Percentiles rank a stretch among this genome's conserved stretches.
phyloP scores from a whole-genome alignment of 2,329 filamentous ascomycete genomes.

The Alternaria brassicae region DNA sequence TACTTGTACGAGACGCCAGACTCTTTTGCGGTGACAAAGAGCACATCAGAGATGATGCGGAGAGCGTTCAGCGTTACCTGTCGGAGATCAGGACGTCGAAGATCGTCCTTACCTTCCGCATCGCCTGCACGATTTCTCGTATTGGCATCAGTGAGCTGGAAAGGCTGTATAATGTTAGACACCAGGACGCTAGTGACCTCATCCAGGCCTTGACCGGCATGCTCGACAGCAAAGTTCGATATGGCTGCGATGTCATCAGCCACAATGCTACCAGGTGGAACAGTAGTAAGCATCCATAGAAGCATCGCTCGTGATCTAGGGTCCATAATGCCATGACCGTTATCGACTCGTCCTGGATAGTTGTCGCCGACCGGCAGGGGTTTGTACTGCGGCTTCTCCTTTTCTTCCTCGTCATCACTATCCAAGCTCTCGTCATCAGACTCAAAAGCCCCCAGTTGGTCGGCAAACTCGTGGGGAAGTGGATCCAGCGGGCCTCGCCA shows the following conservation, averaged over 20 bases:
- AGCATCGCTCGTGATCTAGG: slow-evolving; percentile 67
- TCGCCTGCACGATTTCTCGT: slow-evolving; percentile 53
- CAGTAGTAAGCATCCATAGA: slow-evolving; percentile 79
- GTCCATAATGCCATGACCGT: slow-evolving; percentile 39
- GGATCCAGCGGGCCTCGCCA: slow-evolving; percentile 79
- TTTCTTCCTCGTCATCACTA: slow-evolving; percentile 75
- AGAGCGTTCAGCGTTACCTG: slow-evolving; percentile 63
- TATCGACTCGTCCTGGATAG: slow-evolving; percentile 37
- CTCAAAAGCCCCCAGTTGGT: slow-evolving; percentile 78
- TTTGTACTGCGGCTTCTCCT: slow-evolving; percentile 32
- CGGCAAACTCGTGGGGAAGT: slow-evolving; percentile 82
- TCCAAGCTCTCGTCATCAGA: slow-evolving; percentile 49
- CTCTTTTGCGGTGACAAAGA: slow-evolving; percentile 64
- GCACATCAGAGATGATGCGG: slow-evolving; percentile 80
- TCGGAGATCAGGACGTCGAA: slow-evolving; percentile 28
- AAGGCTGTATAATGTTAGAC: slow-evolving; percentile 78
- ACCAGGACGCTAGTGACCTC: slow-evolving; percentile 92
- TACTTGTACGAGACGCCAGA: slow-evolving; percentile 72
- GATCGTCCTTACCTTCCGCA: slow-evolving; percentile 31
- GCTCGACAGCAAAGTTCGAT: slow-evolving; percentile 86
- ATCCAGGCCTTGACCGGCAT: slow-evolving; percentile 82
- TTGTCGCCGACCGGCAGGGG: slow-evolving; percentile 38
- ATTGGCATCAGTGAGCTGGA: slow-evolving; percentile 75
- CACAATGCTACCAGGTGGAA: slow-evolving; percentile 77
- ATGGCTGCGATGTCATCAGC: slow-evolving; percentile 85